Conservation (phyloP, 2,329 filamentous ascomycete genomes). For the Fusarium clavum region DNA sequence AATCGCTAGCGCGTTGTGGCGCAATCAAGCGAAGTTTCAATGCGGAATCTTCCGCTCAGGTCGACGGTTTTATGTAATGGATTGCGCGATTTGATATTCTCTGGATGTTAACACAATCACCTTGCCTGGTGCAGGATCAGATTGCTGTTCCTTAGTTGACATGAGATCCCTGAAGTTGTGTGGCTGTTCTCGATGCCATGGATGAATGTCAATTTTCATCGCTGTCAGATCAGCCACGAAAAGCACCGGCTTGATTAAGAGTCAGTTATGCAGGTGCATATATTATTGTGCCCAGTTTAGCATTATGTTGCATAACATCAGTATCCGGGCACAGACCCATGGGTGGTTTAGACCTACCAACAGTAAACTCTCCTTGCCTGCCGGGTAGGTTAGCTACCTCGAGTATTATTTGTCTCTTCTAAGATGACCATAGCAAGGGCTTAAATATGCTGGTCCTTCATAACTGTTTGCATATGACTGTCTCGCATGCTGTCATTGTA, state of each 20-base stretch:
- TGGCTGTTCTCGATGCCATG: neutral
- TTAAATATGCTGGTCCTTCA: neutral
- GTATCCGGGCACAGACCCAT: neutral
- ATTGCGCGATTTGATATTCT: neutral
- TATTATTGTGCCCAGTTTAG: neutral
- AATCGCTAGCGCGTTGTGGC: neutral
- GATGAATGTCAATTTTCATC: too few relatives aligned
- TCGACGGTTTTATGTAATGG: neutral
- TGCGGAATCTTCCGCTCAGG: neutral
- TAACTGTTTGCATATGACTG: neutral
- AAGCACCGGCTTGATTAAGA: too few relatives aligned
- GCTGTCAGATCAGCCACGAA: neutral
- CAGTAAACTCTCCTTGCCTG: neutral
- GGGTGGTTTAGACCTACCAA: neutral
- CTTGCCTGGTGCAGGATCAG: neutral
- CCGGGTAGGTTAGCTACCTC: neutral
- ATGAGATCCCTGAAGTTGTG: fast-evolving
- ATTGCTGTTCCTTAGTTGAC: fast-evolving
- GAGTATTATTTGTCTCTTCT: too few relatives aligned
- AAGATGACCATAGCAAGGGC: too few relatives aligned
- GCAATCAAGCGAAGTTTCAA: neutral
- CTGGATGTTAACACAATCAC: neutral
- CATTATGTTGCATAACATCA: neutral
- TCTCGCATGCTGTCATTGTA: neutral
- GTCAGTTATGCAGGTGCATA: neutral